Base-by-base conservation (phyloP, 768 basidiomycete genomes). In the Lactarius psammicola region DNA sequence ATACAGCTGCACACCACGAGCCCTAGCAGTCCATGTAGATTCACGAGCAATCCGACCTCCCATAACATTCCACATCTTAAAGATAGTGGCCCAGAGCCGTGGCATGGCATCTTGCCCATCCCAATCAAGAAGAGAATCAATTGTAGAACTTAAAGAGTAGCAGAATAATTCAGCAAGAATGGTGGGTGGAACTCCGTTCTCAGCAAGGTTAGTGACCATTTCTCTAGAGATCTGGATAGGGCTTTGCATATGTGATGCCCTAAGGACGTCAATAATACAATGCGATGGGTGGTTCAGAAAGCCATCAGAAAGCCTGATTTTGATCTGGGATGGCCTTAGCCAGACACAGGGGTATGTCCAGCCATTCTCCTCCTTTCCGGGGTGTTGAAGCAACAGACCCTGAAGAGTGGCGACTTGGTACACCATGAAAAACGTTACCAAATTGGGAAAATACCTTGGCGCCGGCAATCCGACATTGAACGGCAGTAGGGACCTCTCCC, bases 171-270 rank as follows among this genome's bases (percentile, higher is more conserved):
- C 59, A 5, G 75, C 56, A 66, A 88, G 85, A 5, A 79, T 72
- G 0, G 53, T 4, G 31, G 73, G 64, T 7, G 80, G 79, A 3
- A 90, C 87, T 0, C 84, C 84, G 69, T 89, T 89, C 63, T 88
- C 87, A 0, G 82, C 78, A 7, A 89, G 76, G 71, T 88, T 88
- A 57, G 87, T 81, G 42, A 88, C 83, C 0, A 80, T 83, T 68
- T 90, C 87, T 1, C 78, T 74, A 1, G 85, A 83, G 6, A 89
- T 75, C 8, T 78, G 76, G 6, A 79, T 76, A 1, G 82, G 80
- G 2, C 78, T 77, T 20, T 76, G 75, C 67, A 86, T 73, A 17
- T 82, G 80, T 0, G 85, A 81, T 0, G 79, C 74, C 0, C 84
- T 80, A 2, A 91, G 76, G 0, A 90, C 74, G 61, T 87, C 86